Conservation (phyloP, 2,329 filamentous ascomycete species). For the Neofusicoccum laricinum region DNA sequence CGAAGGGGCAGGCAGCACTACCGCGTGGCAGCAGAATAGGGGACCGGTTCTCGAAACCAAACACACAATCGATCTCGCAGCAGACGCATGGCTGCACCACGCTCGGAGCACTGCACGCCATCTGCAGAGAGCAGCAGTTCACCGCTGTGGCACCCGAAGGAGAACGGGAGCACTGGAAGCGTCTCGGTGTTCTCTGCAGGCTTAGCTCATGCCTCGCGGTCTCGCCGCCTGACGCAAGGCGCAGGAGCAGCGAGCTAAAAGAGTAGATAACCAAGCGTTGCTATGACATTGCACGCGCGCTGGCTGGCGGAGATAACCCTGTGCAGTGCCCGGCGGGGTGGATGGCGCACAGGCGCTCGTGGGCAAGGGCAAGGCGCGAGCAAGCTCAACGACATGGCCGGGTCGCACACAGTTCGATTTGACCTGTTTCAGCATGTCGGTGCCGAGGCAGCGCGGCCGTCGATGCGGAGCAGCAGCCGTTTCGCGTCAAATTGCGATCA, state of each 20-base stretch:
- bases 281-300: too few species aligned
- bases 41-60: neutral
- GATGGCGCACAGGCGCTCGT: neutral
- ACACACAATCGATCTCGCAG: neutral
- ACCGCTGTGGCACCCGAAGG: neutral
- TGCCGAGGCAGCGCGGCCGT: neutral
- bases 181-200: neutral
- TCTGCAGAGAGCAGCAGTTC: neutral
- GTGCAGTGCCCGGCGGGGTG: neutral
- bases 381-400: neutral
- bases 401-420: neutral
- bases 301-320: neutral
- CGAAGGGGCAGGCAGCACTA: neutral
- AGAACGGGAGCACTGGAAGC: neutral
- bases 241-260: neutral
- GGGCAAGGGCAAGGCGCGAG: too few species aligned
- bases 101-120: conserved; percentile 4
- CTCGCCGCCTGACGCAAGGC: neutral
- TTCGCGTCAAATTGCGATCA: conserved; percentile 5
- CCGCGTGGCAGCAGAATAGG: neutral
- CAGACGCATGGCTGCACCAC: neutral
- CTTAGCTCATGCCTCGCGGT: neutral
- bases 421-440: neutral
- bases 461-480: neutral
- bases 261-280: neutral